Base-by-base conservation (phyloP, 179 eudicot genomes). In the Spergularia azorica region DNA sequence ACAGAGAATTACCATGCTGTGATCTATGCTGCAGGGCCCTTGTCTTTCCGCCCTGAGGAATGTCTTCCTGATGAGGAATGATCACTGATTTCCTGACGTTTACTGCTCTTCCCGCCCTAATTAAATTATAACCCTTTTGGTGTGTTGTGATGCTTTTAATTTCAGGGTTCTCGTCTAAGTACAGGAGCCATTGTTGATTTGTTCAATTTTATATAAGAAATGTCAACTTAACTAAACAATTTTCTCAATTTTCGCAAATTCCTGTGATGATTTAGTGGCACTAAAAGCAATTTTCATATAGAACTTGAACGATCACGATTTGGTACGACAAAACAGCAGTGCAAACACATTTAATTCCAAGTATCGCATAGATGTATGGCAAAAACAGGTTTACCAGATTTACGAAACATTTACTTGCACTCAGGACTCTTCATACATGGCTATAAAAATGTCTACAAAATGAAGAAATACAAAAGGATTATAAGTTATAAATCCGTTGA, bases 31-130 rank as follows among this genome's bases (percentile, higher is more conserved):
- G 86, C 91, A 1, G 95, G 94, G 5, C 97, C 94, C 12, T 74
- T 91, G 85, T 95, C 95, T 63, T 92, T 90, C 85, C 91, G 86
- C 59, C 88, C 91, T 26, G 87, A 81, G 56, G 36, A 87, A 51
- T 94, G 98, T 82, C 62, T 77, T 79, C 92, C 97, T 38, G 76
- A 75, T 48, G 66, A 74, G 16, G 62, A 78, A 54, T 84, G 65
- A 72, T 71, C 38, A 32, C 15, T 11, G 9, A 52, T 41, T 43
- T 32, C 15, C 21, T 20, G 8, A 41, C 46, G 13, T 32, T 54
- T 71, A 26, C n/a, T 60, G 56, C 18, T 58, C 15, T 7, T 72
- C 20, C 36, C 1, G 15, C 16, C 57, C 46, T 6, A n/a, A 8
- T 20, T 61, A 46, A 46, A 46, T 41, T 13, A 63, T 7, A 70